Evolutionary conservation across 768 basidiomycete genomes (phyloP).

Genomic region (Podaxis carcinomalis): DNA sequence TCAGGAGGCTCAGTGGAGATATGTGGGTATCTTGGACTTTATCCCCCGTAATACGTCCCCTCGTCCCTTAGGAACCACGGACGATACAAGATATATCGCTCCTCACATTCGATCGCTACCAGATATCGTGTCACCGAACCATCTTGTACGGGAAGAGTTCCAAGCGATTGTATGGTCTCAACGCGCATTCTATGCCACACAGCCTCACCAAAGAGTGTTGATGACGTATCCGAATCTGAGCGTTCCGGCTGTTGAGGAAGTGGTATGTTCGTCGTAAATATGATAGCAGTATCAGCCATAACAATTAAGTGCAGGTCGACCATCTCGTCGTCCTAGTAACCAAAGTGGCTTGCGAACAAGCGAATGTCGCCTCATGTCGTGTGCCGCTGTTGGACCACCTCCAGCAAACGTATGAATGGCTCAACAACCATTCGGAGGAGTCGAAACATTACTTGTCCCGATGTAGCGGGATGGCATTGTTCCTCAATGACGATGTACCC

Average conservation of each 20-base stretch:
- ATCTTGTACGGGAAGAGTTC: slow-evolving; percentile 15
- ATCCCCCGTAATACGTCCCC: slow-evolving; percentile 28
- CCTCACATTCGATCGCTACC: not conserved
- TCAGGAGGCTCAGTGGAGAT: slow-evolving; percentile 21
- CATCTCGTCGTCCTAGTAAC: slow-evolving; percentile 16
- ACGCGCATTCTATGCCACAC: slow-evolving; percentile 13
- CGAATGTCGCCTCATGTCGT: not conserved
- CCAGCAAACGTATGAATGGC: slow-evolving; percentile 21
- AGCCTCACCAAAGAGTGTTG: slow-evolving; percentile 13
- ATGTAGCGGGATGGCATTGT: slow-evolving; percentile 22
- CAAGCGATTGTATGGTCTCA: slow-evolving; percentile 24
- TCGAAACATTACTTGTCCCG: not conserved
- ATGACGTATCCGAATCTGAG: slow-evolving; percentile 16
- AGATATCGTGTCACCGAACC: slow-evolving; percentile 14
- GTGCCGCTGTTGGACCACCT: slow-evolving; percentile 15
- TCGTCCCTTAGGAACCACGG: slow-evolving; percentile 12
- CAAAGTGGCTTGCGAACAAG: slow-evolving; percentile 13
- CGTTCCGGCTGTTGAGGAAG: slow-evolving; percentile 16
- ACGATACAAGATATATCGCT: slow-evolving; percentile 4
- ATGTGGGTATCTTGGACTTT: slow-evolving; percentile 32
- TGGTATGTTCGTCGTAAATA: slow-evolving; percentile 14
- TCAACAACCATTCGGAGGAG: slow-evolving; percentile 12
- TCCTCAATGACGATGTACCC: slow-evolving; percentile 44
- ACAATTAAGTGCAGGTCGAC: slow-evolving; percentile 9
- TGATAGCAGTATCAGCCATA: not conserved